phyloP scores from a whole-genome alignment of 139 green algal species.

The Closterium sp. region DNA sequence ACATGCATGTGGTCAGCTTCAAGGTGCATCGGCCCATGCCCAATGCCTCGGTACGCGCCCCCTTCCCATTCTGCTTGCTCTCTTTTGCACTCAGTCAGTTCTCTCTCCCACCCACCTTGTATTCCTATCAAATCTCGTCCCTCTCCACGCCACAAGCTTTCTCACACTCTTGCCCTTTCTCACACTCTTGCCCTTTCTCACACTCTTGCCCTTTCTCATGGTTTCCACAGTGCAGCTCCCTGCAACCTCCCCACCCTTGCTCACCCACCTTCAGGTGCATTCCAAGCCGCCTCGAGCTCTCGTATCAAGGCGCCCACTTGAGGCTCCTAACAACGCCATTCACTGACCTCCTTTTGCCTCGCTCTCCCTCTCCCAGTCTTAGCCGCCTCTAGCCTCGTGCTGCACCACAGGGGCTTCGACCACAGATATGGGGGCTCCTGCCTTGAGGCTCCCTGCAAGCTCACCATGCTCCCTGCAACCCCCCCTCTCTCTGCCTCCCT shows the following conservation, averaged over 20 bases:
- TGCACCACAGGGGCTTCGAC: neutral
- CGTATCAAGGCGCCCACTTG: too few relatives aligned
- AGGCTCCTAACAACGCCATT: neutral
- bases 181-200: too few relatives aligned
- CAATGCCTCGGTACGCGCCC: neutral
- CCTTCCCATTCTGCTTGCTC: neutral
- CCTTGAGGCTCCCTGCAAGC: too few relatives aligned
- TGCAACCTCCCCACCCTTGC: too few relatives aligned
- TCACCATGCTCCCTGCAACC: neutral
- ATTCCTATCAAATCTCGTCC: neutral
- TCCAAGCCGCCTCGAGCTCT: neutral
- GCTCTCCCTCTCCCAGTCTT: too few relatives aligned
- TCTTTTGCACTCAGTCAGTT: neutral
- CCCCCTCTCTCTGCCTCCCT: too few relatives aligned
- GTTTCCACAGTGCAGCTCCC: too few relatives aligned
- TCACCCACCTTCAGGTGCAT: neutral
- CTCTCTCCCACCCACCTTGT: neutral
- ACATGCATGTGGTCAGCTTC: constrained; percentile 39
- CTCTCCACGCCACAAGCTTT: neutral
- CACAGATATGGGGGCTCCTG: too few relatives aligned
- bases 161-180: too few relatives aligned
- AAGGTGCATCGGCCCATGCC: constrained; percentile 35
- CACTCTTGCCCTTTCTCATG: too few relatives aligned
- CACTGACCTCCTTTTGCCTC: neutral
- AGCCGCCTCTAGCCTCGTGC: neutral